Evolutionary conservation across 2,329 filamentous ascomycete species (phyloP), one percentile per base, ranked within the genome.

Genomic region (Canariomyces notabilis): DNA sequence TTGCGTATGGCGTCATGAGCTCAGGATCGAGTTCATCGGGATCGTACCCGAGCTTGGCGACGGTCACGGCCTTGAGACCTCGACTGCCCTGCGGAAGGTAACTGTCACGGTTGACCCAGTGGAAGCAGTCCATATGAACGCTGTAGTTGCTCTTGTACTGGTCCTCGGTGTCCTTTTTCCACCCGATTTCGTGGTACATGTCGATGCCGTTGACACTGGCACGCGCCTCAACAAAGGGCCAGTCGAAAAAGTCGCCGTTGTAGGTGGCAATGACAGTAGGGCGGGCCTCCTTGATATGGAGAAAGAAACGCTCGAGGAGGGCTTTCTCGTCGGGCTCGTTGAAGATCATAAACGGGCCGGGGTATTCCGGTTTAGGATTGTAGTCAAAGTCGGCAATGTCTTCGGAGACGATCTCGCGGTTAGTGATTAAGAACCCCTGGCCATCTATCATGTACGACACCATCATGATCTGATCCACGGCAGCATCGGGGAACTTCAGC

Each of bases 161-260:
- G 61, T 97, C 94, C 62, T 98, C 93, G 59, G 73, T 87, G 67
- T 95, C 93, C 67, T 93, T 97, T 59, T 84, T 84, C 78, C 95
- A 98, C 5, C 93, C 93, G 59, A 96, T 98, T 65, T 98, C 94
- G 53, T 85, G 87, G 68, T 98, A 98, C 93, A 98, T 97, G 67
- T 98, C 93, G 63, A 98, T 96, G 22, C 94, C 93, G 57, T 94
- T 85, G 55, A 96, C 79, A 62, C 89, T 94, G 21, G 94, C 89
- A 69, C 93, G 78, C 36, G 93, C 82, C 71, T 98, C 93, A 19
- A 98, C 89, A 62, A 94, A 98, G 0, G 93, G 91, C 93, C 93
- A 98, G 83, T 98, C 93, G 82, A 98, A 98, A 66, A 98, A 98
- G 72, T 98, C 93, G 71, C 93, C 93, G 88, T 98, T 98, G 76